A percentile compares a stretch with the other conserved stretches of the same genome.
Evolutionary conservation across 169 alveolate genomes (phyloP).

Genomic region (Eimeria maxima): DNA sequence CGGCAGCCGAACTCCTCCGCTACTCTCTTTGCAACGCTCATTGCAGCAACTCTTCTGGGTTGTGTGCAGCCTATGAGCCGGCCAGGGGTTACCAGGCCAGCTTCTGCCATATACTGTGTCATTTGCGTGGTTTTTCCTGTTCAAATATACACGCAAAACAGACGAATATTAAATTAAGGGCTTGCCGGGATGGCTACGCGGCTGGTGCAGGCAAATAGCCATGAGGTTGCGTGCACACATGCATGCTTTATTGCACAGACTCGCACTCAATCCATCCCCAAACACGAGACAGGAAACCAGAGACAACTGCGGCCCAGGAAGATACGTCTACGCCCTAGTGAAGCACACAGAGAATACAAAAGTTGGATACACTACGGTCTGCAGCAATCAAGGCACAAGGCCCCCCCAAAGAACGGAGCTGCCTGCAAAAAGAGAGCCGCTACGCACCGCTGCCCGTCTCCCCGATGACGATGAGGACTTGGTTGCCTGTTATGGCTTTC

Average conservation of each 20-base stretch:
- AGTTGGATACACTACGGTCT: too few relatives aligned
- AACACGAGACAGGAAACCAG: too few relatives aligned
- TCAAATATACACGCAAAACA: slow-evolving; percentile 94
- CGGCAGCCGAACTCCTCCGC: slow-evolving; percentile 99
- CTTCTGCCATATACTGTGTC: slow-evolving; percentile 88
- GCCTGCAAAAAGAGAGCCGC: too few relatives aligned
- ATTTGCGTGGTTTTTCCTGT: slow-evolving; percentile 88
- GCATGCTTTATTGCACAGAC: neutral
- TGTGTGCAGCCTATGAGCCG: slow-evolving; percentile 99
- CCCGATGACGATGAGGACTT: slow-evolving; percentile 98
- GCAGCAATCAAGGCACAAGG: too few relatives aligned
- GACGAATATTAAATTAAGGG: neutral
- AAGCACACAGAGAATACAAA: too few relatives aligned
- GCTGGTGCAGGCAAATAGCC: too few relatives aligned
- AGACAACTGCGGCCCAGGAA: too few relatives aligned
- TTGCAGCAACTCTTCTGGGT: slow-evolving; percentile 99
- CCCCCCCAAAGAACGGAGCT: too few relatives aligned
- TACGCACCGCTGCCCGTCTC: slow-evolving; percentile 99
- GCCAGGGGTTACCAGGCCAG: slow-evolving; percentile 84
- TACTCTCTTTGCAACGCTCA: slow-evolving; percentile 99
- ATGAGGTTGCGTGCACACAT: neutral
- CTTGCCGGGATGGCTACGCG: too few relatives aligned
- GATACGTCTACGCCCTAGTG: too few relatives aligned
- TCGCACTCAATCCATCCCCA: too few relatives aligned
- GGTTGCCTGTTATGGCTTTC: slow-evolving; percentile 94